These are phyloP conservation scores for Lumnitzera littorea DNA, from an alignment of 345 rosid genomes.

Conservation along the genomic window DNA sequence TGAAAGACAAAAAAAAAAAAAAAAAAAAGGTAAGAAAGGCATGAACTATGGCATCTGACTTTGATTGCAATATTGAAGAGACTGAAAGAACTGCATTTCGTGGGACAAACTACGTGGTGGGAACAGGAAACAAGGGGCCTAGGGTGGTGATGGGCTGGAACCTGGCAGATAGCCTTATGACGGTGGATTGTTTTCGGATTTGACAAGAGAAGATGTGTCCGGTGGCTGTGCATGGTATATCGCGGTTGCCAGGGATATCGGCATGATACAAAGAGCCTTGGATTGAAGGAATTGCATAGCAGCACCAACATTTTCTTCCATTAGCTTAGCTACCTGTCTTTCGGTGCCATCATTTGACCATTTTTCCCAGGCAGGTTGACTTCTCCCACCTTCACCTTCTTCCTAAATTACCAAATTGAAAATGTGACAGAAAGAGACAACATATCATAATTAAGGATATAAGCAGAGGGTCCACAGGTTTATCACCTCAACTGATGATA, in stretches of 20 bases:
- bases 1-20: constrained; percentile 1
- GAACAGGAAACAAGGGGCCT: constrained; percentile 19
- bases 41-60: constrained; percentile 54
- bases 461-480: constrained; percentile 1
- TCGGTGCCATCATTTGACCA: constrained; percentile 97
- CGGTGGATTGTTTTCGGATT: constrained; percentile 72
- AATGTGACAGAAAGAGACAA: constrained; percentile 6
- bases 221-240: constrained; percentile 82
- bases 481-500: constrained; percentile 86
- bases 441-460: neutral
- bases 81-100: constrained; percentile 13
- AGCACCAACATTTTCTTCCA: constrained; percentile 97
- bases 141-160: constrained; percentile 7
- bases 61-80: constrained; percentile 45
- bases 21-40: constrained; percentile 18
- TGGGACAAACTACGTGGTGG: constrained; percentile 13
- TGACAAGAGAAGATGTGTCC: constrained; percentile 63
- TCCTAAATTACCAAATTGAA: constrained; percentile 33
- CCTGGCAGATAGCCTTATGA: constrained; percentile 39
- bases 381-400: constrained; percentile 81
- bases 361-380: constrained; percentile 92
- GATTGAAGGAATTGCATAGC: constrained; percentile 99
- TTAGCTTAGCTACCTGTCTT: constrained; percentile 85
- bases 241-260: constrained; percentile 85
- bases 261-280: constrained; percentile 98